Evolutionary conservation across 495 filamentous ascomycete genomes (phyloP), one percentile per base, ranked within the genome.

Genomic region (Talaromyces adpressus): DNA sequence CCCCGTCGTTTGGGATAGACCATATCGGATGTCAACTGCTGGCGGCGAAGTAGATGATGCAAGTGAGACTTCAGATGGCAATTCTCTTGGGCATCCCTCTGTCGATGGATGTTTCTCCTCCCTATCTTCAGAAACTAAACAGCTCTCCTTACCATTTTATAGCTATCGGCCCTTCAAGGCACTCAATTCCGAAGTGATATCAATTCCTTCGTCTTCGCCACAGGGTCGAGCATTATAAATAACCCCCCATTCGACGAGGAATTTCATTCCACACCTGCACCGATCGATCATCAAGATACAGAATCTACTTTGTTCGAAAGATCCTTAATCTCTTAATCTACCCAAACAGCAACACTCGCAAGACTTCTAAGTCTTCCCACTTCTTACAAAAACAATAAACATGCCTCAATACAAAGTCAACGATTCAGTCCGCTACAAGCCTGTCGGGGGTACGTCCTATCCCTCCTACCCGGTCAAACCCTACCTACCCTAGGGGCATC

Each of bases 361-460:
- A 54, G 25, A 25, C 51, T 14, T 25, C 11, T 1, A 54, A 54
- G 22, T 16, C 25, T 54, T 54, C 5, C 12, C 9, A 25, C 49
- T 14, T 22, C 5, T 52, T 52, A 23, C 6, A 52, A 14, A 41
- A 2, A 53, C 3, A 53, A 58, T 6, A 58, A 58, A 30, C 30
- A 75, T 76, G 73, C 70, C 71, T 49, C 59, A 34, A 16, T 75
- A 63, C 62, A 58, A 57, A 4, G 45, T 70, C 58, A 72, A 72
- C 61, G 64, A 76, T 16, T 57, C 59, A 49, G 71, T 76, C 39
- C 70, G 63, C 49, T 76, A 76, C 65, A 75, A 71, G 65, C 72
- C 73, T 41, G 73, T 76, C 7, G 71, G 72, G 18, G 73, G 73
- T 76, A 69, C 63, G 68, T 60, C 23, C 8, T 25, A 8, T 16